phyloP scores from a whole-genome alignment of 2,329 filamentous ascomycete species.

The Pseudofabraea citricarpa region DNA sequence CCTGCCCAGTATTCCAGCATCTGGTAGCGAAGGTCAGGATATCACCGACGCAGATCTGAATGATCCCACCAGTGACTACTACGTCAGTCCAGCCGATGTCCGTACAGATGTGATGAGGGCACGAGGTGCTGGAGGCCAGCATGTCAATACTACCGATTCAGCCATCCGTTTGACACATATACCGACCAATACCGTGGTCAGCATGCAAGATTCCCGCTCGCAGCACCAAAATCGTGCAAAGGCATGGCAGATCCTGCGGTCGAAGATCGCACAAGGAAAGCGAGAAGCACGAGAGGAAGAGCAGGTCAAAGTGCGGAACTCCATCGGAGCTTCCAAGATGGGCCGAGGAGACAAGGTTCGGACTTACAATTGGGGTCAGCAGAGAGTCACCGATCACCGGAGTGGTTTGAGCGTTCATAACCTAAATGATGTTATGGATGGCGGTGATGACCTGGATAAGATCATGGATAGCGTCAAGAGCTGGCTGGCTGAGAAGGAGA shows the following conservation, averaged over 20 bases:
- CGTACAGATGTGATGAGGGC: conserved; percentile 85
- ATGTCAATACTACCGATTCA: conserved; percentile 98
- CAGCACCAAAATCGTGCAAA: conserved; percentile 84
- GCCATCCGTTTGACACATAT: conserved; percentile 88
- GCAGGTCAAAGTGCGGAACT: conserved; percentile 67
- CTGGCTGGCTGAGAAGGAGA: conserved; percentile 63
- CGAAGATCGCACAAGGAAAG: conserved; percentile 72
- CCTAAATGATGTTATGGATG: conserved; percentile 60
- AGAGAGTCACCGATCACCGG: conserved; percentile 68
- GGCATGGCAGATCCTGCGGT: conserved; percentile 81
- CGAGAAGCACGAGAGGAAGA: conserved; percentile 82
- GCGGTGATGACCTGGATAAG: conserved; percentile 56
- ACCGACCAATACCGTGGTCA: conserved; percentile 80
- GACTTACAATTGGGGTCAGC: conserved; percentile 69
- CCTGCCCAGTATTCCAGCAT: conserved; percentile 72
- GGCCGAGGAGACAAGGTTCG: conserved; percentile 88
- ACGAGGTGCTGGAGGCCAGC: conserved; percentile 87
- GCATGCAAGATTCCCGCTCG: conserved; percentile 88
- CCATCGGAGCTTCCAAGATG: conserved; percentile 74
- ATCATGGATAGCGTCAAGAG: conserved; percentile 64
- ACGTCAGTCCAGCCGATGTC: conserved; percentile 80
- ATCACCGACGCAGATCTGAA: conserved; percentile 59
- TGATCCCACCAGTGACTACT: conserved; percentile 88
- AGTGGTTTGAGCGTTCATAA: conserved; percentile 62
- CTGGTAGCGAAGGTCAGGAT: conserved; percentile 40